Conservation (phyloP, 2,329 filamentous ascomycete species). For the Chrysosporium keratinophilum region DNA sequence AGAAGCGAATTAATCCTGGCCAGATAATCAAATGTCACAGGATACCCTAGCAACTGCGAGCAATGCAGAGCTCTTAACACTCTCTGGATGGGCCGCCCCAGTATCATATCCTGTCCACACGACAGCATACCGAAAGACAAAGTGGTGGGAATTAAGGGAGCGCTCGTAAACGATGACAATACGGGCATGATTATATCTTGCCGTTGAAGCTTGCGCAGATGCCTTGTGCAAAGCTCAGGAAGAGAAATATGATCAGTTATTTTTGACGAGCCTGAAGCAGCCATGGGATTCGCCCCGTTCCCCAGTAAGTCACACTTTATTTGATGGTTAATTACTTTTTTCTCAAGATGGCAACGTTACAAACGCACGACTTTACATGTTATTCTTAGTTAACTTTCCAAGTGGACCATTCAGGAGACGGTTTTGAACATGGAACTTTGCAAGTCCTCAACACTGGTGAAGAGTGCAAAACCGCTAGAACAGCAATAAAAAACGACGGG, state of each 20-base stretch:
- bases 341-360: slow-evolving; percentile 8
- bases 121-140: no score
- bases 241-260: neutral
- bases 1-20: slow-evolving; percentile 1
- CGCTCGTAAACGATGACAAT: neutral
- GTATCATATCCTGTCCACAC: no score
- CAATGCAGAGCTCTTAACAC: no score
- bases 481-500: slow-evolving; percentile 14
- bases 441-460: neutral
- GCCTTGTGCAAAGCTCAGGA: neutral
- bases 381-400: slow-evolving; percentile 2
- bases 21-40: neutral
- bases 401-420: slow-evolving; percentile 9
- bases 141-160: no score
- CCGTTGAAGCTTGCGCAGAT: neutral
- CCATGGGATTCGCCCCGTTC: slow-evolving; percentile 1
- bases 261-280: neutral
- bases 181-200: neutral
- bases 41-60: neutral
- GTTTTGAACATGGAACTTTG: slow-evolving; percentile 1
- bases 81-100: no score
- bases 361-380: neutral
- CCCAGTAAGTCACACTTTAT: neutral
- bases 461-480: slow-evolving; percentile 13
- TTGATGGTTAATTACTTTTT: neutral